A percentile compares a stretch with the other conserved stretches of the same genome.
Conservation (phyloP, 2,329 filamentous ascomycete genomes). For the Elsinoe fawcettii region DNA sequence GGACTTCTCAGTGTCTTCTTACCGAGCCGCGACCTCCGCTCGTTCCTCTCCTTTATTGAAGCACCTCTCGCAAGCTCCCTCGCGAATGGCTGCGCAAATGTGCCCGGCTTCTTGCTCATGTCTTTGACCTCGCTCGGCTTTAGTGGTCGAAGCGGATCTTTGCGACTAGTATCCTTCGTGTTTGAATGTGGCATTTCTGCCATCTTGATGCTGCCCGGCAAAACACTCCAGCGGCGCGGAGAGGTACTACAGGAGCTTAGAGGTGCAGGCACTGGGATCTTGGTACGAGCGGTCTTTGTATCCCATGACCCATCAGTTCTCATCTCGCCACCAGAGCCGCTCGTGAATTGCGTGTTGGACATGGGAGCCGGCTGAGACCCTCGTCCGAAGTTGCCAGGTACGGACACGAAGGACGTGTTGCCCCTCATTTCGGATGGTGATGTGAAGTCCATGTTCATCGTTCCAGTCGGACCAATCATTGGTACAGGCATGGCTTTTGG, state of each 20-base stretch:
- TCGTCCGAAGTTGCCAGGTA: not conserved
- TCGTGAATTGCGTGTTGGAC: not conserved
- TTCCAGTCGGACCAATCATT: conserved; percentile 3
- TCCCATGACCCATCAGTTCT: conserved; percentile 3
- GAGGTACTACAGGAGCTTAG: not conserved
- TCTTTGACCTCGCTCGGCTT: conserved; percentile 13
- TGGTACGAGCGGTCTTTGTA: not conserved
- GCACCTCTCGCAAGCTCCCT: conserved; percentile 16
- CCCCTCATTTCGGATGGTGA: not conserved
- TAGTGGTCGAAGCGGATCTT: not conserved
- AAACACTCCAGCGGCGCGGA: not conserved
- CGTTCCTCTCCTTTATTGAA: conserved; percentile 15
- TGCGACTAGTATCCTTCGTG: not conserved
- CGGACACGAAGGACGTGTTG: not conserved
- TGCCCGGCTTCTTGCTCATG: conserved; percentile 12
- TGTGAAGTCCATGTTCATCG: not conserved
- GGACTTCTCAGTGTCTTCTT: not conserved
- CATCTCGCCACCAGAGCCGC: not conserved
- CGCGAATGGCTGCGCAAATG: conserved; percentile 16
- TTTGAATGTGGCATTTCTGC: not conserved
- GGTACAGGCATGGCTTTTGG: not conserved
- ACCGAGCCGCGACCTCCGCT: conserved; percentile 9
- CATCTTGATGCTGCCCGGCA: conserved; percentile 3
- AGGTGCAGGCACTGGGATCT: not conserved
- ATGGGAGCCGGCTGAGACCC: not conserved